Percentiles rank a stretch among this genome's conserved stretches.
Conservation (phyloP, 768 basidiomycete genomes). For the Phanerochaete carnosa region DNA sequence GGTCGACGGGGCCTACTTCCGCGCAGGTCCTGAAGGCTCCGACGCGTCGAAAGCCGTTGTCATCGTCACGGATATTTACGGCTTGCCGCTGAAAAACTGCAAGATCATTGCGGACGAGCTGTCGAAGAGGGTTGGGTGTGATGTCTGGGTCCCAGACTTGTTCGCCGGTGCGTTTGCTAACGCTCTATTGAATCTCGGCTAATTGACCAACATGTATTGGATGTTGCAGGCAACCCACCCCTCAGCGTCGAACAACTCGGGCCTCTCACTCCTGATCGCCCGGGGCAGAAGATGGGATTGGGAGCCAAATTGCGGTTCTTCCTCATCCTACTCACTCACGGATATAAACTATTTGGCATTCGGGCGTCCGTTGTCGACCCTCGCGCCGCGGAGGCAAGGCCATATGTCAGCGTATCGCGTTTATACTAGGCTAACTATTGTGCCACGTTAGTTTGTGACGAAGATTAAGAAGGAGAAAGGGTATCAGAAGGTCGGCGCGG, state of each 20-base stretch:
- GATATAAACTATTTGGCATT: slow-evolving; percentile 17
- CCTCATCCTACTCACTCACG: slow-evolving; percentile 18
- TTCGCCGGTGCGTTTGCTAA: slow-evolving; percentile 42
- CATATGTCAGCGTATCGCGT: neutral
- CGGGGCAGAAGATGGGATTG: slow-evolving; percentile 20
- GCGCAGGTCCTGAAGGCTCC: slow-evolving; percentile 25
- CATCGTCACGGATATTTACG: slow-evolving; percentile 56
- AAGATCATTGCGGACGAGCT: slow-evolving; percentile 57
- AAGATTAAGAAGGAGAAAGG: slow-evolving; percentile 34
- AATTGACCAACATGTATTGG: neutral
- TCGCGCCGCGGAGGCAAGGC: slow-evolving; percentile 23
- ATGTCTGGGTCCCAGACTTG: slow-evolving; percentile 64
- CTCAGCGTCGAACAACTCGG: slow-evolving; percentile 24
- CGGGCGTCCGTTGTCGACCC: slow-evolving; percentile 28
- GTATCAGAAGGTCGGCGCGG: slow-evolving; percentile 38
- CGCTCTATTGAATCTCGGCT: neutral
- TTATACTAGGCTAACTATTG: neutral
- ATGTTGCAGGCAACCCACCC: slow-evolving; percentile 26
- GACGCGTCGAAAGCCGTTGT: slow-evolving; percentile 39
- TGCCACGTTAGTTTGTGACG: slow-evolving; percentile 30
- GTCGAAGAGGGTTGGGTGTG: slow-evolving; percentile 45
- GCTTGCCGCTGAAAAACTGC: slow-evolving; percentile 46
- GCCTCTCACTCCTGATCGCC: slow-evolving; percentile 27
- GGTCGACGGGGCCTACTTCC: slow-evolving; percentile 43
- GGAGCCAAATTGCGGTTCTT: slow-evolving; percentile 18